Conservation (phyloP, 2,329 filamentous ascomycete genomes). For the Seiridium cupressi region DNA sequence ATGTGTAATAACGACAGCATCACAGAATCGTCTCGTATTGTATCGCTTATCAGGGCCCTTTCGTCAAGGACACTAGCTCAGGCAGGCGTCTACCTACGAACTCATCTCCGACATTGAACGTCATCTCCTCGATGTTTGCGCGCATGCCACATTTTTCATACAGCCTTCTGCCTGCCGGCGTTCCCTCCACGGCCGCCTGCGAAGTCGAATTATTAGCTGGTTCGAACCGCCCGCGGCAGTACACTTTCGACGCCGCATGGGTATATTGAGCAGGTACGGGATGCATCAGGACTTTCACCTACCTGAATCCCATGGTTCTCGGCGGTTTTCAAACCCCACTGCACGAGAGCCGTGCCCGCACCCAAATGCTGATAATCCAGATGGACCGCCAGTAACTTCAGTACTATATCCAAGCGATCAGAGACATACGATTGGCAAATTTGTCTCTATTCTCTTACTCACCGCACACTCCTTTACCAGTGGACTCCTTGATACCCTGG, state of each 20-base stretch:
- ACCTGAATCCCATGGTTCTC: slow-evolving; percentile 16
- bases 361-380: slow-evolving; percentile 18
- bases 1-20: too few species aligned
- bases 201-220: not conserved
- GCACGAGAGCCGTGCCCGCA: slow-evolving; percentile 18
- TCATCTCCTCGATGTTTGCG: slow-evolving; percentile 20
- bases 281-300: not conserved
- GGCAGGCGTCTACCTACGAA: slow-evolving; percentile 15
- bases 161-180: slow-evolving; percentile 14
- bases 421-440: not conserved
- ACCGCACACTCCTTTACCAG: slow-evolving; percentile 19
- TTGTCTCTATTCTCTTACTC: not conserved
- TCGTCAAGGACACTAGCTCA: slow-evolving; percentile 16
- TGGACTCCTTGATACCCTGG: slow-evolving; percentile 11
- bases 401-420: slow-evolving; percentile 14
- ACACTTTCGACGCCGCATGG: not conserved
- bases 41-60: slow-evolving; percentile 10
- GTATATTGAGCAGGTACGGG: not conserved
- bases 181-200: slow-evolving; percentile 19
- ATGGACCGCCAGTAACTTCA: slow-evolving; percentile 20
- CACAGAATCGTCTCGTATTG: not conserved
- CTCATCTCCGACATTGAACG: slow-evolving; percentile 16
- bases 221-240: not conserved
- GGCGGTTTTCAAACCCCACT: slow-evolving; percentile 18
- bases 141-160: slow-evolving; percentile 20